Evolutionary conservation across 1,284 basidiomycete genomes (phyloP).

Genomic region (Ganoderma meredithae): DNA sequence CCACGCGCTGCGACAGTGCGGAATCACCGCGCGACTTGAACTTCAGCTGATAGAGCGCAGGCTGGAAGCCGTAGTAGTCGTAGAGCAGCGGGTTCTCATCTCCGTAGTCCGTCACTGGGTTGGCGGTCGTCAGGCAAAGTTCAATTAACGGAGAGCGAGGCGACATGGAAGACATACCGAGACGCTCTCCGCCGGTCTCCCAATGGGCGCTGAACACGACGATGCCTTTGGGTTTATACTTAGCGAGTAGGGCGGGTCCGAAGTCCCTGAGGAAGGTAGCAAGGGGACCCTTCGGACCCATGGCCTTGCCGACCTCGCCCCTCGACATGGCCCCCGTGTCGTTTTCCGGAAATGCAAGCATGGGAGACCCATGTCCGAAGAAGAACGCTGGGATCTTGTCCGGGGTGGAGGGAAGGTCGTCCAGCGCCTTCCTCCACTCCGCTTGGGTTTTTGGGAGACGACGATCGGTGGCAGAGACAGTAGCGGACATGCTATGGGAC

Average conservation of each 20-base stretch:
- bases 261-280: conserved; percentile 72
- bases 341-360: conserved; percentile 51
- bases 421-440: conserved; percentile 66
- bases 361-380: conserved; percentile 75
- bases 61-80: conserved; percentile 76
- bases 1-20: conserved; percentile 61
- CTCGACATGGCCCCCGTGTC: conserved; percentile 16
- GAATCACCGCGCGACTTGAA: conserved; percentile 73
- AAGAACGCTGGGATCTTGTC: conserved; percentile 76
- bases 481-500: conserved; percentile 29
- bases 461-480: conserved; percentile 20
- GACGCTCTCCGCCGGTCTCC: conserved; percentile 66
- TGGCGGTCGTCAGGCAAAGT: conserved; percentile 14
- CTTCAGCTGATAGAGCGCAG: conserved; percentile 65
- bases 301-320: conserved; percentile 42
- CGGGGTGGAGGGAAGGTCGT: conserved; percentile 64
- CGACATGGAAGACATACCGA: conserved; percentile 48
- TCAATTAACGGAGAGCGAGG: conserved; percentile 19
- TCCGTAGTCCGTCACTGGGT: conserved; percentile 73
- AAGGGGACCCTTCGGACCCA: conserved; percentile 62
- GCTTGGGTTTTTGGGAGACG: conserved; percentile 45
- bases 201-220: conserved; percentile 85
- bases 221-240: conserved; percentile 78
- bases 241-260: conserved; percentile 68
- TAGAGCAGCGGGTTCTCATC: conserved; percentile 75